phyloP scores from a whole-genome alignment of 2,329 filamentous ascomycete genomes.

The Phaeosphaeria sp. region DNA sequence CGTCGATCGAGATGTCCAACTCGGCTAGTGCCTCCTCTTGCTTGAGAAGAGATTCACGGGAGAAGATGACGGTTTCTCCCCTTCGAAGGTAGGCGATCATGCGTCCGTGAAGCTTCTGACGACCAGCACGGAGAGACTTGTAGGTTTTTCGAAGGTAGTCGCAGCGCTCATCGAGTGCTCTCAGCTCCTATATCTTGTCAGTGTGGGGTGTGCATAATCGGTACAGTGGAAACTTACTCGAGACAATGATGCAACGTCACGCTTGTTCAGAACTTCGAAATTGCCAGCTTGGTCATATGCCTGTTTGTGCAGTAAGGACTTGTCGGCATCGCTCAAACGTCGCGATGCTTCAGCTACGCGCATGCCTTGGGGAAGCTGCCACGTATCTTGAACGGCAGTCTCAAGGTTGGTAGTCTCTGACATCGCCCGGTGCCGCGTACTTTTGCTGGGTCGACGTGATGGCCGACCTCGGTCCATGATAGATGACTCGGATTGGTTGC shows the following conservation, averaged over 20 bases:
- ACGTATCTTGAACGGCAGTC: slow-evolving; percentile 33
- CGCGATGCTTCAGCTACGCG: slow-evolving; percentile 43
- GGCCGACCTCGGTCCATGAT: slow-evolving; percentile 49
- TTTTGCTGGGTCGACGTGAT: slow-evolving; percentile 40
- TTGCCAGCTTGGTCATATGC: slow-evolving; percentile 49
- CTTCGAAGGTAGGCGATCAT: slow-evolving; percentile 80
- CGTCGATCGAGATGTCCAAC: slow-evolving; percentile 78
- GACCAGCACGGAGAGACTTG: slow-evolving; percentile 74
- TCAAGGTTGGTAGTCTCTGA: slow-evolving; percentile 42
- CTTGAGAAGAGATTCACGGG: slow-evolving; percentile 75
- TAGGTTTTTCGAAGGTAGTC: slow-evolving; percentile 81
- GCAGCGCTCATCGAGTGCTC: slow-evolving; percentile 76
- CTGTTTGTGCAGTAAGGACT: slow-evolving; percentile 47
- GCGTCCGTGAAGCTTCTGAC: slow-evolving; percentile 76
- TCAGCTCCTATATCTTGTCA: slow-evolving; percentile 66
- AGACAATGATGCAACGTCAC: slow-evolving; percentile 60
- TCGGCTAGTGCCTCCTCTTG: slow-evolving; percentile 81
- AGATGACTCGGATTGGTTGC: slow-evolving; percentile 48
- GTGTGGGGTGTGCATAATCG: slow-evolving; percentile 5
- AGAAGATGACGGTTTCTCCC: slow-evolving; percentile 73
- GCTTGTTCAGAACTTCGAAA: slow-evolving; percentile 50
- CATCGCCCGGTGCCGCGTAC: slow-evolving; percentile 38
- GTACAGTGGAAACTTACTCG: slow-evolving; percentile 54
- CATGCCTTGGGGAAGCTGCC: slow-evolving; percentile 48
- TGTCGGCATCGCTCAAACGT: slow-evolving; percentile 44